Conservation (phyloP, 140 eudicot genomes). For the Cichorium intybus region DNA sequence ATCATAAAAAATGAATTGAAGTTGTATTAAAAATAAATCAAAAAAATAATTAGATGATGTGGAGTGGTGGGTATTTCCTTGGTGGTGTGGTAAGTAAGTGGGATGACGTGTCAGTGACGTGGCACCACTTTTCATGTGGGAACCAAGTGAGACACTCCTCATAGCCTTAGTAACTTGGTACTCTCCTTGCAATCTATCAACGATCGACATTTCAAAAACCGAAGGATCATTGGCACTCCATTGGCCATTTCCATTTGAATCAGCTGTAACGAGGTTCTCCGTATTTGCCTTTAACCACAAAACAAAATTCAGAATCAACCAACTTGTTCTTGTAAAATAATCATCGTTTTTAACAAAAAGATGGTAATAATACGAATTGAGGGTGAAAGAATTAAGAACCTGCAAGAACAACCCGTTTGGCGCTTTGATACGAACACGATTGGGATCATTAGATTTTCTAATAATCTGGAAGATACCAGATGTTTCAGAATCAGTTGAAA, state of each 20-base stretch:
- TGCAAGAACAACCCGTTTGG: conserved; percentile 63
- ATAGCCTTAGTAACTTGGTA: conserved; percentile 69
- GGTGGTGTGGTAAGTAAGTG: too few species aligned
- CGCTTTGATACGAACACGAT: conserved; percentile 52
- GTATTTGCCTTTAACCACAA: conserved; percentile 43
- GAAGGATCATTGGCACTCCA: conserved; percentile 68
- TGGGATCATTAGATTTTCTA: conserved; percentile 39
- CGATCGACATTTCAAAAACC: conserved; percentile 41
- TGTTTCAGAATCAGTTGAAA: conserved; percentile 29
- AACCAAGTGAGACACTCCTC: too few species aligned
- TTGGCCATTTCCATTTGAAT: conserved; percentile 40
- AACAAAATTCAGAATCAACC: background rate
- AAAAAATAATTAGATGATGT: too few species aligned
- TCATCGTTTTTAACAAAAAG: background rate
- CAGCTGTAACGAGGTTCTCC: conserved; percentile 61
- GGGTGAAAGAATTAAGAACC: conserved; percentile 39
- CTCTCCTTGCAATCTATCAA: conserved; percentile 44
- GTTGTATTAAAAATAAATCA: too few species aligned
- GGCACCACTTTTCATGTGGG: too few species aligned
- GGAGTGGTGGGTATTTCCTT: too few species aligned
- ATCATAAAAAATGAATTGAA: too few species aligned
- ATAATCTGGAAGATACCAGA: conserved; percentile 50
- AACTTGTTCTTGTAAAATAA: background rate
- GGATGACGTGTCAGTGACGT: too few species aligned
- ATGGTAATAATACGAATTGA: background rate